Evolutionary conservation across 2,329 filamentous ascomycete genomes (phyloP), one percentile per base, ranked within the genome.

Genomic region (Calonectria pteridis): DNA sequence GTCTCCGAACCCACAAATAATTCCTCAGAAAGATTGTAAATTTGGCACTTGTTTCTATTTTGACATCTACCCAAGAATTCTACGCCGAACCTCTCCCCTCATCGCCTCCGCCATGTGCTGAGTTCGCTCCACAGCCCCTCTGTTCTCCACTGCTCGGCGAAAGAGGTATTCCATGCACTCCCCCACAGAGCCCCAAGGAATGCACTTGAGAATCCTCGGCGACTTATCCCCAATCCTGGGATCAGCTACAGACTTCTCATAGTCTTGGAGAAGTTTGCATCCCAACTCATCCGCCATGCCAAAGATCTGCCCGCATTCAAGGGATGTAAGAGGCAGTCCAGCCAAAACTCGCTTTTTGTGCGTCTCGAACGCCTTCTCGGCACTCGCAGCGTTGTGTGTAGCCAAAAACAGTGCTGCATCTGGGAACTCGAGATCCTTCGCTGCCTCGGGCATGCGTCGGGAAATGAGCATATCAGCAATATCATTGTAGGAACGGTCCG

Each of bases 231-330:
- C 70, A 1, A 69, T 69, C 7, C 37, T 72, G 1, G 59, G 37
- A 1, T 76, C 63, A 2, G 49, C 53, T 0, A 35, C 46, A 0
- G 80, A 78, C 64, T 80, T 75, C 20, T 82, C 81, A 4, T 80
- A 76, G 26, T 80, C 75, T 14, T 87, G 85, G 9, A 91, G 82
- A 0, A 91, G 81, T 14, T 84, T 84, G 76, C 88, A 89, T 49
- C 86, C 88, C 23, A 91, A 84, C 75, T 91, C 88, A 67, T 91
- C 90, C 0, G 90, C 89, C 89, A 91, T 91, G 6, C 89, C 89
- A 72, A 89, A 87, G 0, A 91, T 84, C 78, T 91, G 90, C 0
- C 88, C 89, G 75, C 88, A 91, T 6, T 80, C 84, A 4, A 90
- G 82, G 0, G 78, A 73, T 0, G 83, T 79, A 0, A 81, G 83